These are phyloP conservation scores for Lasiosphaeris hirsuta DNA, from an alignment of 495 filamentous ascomycete species.

Conservation along the genomic window DNA sequence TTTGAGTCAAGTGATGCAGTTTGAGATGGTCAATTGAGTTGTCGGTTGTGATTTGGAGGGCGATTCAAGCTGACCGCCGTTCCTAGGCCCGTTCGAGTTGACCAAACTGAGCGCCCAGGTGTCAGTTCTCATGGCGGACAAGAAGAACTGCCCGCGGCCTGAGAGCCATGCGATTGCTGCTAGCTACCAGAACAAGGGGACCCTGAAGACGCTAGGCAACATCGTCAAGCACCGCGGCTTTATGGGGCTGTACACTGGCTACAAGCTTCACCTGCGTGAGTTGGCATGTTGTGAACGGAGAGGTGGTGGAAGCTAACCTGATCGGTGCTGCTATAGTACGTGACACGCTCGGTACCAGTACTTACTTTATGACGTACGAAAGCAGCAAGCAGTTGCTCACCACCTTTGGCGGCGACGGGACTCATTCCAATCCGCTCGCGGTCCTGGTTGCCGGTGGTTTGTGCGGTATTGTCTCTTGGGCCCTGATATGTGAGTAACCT, in stretches of 20 bases:
- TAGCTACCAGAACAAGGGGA: conserved; percentile 76
- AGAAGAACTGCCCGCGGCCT: conserved; percentile 50
- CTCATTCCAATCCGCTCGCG: conserved; percentile 67
- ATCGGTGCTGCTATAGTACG: conserved; percentile 49
- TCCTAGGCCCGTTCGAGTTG: conserved; percentile 82
- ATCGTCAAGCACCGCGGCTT: conserved; percentile 77
- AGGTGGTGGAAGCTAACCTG: background rate
- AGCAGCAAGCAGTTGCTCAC: conserved; percentile 80
- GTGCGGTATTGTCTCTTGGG: conserved; percentile 80
- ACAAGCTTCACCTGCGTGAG: conserved; percentile 76
- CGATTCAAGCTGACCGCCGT: conserved; percentile 1
- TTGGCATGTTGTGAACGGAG: conserved; percentile 2
- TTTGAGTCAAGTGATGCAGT: background rate
- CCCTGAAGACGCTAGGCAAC: conserved; percentile 71
- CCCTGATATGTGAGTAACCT: conserved; percentile 57
- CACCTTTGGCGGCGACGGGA: conserved; percentile 62
- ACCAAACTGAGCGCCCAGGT: conserved; percentile 89
- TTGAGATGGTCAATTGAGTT: background rate
- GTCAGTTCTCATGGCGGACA: conserved; percentile 76
- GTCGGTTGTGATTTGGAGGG: background rate
- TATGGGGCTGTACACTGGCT: conserved; percentile 80
- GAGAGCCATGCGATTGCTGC: conserved; percentile 56
- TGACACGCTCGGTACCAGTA: conserved; percentile 82
- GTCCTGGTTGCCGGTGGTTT: conserved; percentile 72
- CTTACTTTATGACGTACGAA: conserved; percentile 93